These are phyloP conservation scores for Aspergillus sp. DNA, from an alignment of 2,329 filamentous ascomycete species.

Conservation along the genomic window DNA sequence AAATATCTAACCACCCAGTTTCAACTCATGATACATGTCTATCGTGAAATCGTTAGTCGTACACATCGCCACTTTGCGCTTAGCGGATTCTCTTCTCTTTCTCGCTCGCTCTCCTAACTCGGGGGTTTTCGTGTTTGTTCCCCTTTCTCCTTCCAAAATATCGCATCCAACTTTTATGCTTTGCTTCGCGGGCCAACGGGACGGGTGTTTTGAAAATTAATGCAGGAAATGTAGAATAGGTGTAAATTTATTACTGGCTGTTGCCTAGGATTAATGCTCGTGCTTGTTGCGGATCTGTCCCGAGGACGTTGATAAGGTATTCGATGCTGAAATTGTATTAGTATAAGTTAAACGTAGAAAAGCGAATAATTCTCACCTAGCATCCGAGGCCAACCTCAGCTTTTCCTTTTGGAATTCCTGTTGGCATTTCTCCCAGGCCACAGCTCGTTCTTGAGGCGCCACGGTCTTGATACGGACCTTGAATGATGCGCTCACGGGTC, in stretches of 20 bases:
- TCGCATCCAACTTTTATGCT: no score
- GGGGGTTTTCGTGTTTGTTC: no score
- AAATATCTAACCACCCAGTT: no score
- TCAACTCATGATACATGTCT: conserved; percentile 30
- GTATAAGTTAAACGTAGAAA: conserved; percentile 1
- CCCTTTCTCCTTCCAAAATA: no score
- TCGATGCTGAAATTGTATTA: conserved; percentile 47
- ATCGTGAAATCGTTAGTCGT: conserved; percentile 36
- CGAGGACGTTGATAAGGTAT: conserved; percentile 61
- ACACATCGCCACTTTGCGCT: conserved; percentile 12
- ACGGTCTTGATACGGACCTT: conserved; percentile 80
- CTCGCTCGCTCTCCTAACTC: no score
- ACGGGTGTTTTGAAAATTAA: no score
- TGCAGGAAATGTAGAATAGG: no score
- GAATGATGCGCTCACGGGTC: conserved; percentile 84
- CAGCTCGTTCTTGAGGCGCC: conserved; percentile 59
- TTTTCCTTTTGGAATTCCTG: conserved; percentile 69
- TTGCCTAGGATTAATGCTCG: conserved; percentile 36
- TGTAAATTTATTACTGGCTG: conserved; percentile 8
- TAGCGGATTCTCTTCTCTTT: no score
- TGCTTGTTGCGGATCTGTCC: conserved; percentile 51
- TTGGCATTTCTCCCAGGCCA: conserved; percentile 68
- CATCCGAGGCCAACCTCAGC: conserved; percentile 62
- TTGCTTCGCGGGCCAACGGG: no score
- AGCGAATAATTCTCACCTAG: conserved; percentile 61